A percentile compares a stretch with the other conserved stretches of the same genome.
Conservation (phyloP, 306 rosid genomes). For the Medicago arabica region DNA sequence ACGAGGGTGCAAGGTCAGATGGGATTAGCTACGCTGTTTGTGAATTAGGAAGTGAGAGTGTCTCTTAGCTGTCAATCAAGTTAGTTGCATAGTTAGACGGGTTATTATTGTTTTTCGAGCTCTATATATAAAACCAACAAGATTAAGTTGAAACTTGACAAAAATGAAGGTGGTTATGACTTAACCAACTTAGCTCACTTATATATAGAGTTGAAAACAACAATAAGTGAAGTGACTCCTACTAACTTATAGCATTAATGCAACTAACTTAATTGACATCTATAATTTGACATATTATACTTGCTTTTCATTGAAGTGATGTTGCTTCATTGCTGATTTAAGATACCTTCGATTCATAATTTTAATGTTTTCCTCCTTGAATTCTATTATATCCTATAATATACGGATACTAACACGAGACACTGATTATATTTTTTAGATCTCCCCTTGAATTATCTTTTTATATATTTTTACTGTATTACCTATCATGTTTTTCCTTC, state of each 20-base stretch:
- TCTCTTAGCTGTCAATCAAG: neutral
- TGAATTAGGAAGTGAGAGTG: neutral
- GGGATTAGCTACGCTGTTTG: conserved; percentile 56
- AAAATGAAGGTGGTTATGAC: neutral
- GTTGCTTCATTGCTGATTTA: neutral
- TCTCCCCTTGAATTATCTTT: neutral
- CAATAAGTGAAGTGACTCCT: neutral
- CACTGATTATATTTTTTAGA: neutral
- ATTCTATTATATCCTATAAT: neutral
- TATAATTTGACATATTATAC: neutral
- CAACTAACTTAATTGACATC: neutral
- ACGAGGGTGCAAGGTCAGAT: conserved; percentile 66
- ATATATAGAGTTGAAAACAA: neutral
- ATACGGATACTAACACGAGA: conserved; percentile 1
- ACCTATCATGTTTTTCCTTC: neutral
- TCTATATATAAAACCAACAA: neutral
- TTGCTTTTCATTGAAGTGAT: conserved; percentile 38
- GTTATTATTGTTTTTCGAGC: neutral
- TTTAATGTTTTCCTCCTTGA: neutral
- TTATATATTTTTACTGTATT: neutral
- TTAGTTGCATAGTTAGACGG: neutral
- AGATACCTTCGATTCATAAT: conserved; percentile 1
- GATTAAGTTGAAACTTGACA: neutral
- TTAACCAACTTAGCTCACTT: neutral
- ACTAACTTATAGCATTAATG: neutral